These are phyloP conservation scores for Trichoderma sp. DNA, from an alignment of 2,329 filamentous ascomycete species.

Conservation along the genomic window DNA sequence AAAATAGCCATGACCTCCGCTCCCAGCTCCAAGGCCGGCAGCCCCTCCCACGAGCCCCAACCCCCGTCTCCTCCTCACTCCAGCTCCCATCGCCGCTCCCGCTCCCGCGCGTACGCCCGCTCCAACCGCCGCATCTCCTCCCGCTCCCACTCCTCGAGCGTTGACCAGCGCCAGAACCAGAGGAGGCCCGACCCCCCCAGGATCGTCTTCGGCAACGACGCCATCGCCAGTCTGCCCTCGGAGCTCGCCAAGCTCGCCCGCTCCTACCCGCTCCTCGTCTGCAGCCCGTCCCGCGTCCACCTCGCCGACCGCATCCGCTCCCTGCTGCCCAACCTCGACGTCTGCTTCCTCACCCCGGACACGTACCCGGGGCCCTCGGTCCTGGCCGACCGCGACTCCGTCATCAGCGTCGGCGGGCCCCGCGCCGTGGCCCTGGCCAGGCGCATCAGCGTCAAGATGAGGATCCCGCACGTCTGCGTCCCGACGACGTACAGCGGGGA, in stretches of 20 bases:
- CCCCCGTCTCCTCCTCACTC: background rate
- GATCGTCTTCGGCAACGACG: slow-evolving; percentile 42
- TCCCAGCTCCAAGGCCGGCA: slow-evolving; percentile 15
- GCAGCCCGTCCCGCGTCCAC: slow-evolving; percentile 43
- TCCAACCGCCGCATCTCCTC: background rate
- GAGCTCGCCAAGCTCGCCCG: slow-evolving; percentile 42
- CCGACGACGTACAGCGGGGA: slow-evolving; percentile 62
- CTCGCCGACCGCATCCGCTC: slow-evolving; percentile 41
- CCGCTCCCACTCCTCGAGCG: background rate
- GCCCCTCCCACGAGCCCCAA: slow-evolving; percentile 14
- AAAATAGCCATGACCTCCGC: slow-evolving; percentile 19
- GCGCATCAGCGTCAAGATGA: slow-evolving; percentile 55
- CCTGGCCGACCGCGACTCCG: slow-evolving; percentile 51
- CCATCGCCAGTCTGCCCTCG: slow-evolving; percentile 39
- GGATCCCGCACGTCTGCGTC: slow-evolving; percentile 60
- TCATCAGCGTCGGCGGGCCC: slow-evolving; percentile 64
- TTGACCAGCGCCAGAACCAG: too few relatives aligned
- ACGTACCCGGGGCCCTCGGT: slow-evolving; percentile 36
- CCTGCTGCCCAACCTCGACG: slow-evolving; percentile 41
- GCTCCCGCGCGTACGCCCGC: background rate
- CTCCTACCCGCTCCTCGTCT: slow-evolving; percentile 43
- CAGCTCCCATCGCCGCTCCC: background rate
- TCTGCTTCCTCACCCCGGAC: slow-evolving; percentile 41
- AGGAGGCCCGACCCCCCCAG: slow-evolving; percentile 34
- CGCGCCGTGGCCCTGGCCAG: slow-evolving; percentile 63